Evolutionary conservation across 1,139 yeast species (phyloP).

Genomic region (Candida albicans): DNA sequence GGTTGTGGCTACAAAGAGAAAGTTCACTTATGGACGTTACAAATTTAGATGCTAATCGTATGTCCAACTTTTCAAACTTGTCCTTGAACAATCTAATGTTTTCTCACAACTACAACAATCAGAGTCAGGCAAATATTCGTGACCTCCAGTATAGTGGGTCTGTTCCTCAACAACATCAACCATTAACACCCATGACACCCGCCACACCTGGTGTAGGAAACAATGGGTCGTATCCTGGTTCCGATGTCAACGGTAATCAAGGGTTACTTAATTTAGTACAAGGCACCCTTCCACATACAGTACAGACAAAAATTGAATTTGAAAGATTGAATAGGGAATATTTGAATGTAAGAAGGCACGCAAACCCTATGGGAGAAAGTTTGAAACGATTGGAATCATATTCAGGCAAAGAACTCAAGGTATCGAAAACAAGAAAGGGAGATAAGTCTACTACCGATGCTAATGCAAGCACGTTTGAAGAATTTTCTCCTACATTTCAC

Average conservation of each 20-base stretch:
- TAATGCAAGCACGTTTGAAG: conserved; percentile 35
- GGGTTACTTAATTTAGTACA: conserved; percentile 37
- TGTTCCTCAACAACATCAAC: background rate
- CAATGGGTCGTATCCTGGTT: background rate
- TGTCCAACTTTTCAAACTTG: conserved; percentile 42
- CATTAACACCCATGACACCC: conserved; percentile 8
- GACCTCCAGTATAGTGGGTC: conserved; percentile 15
- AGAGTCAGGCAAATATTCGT: conserved; percentile 25
- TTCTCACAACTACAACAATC: conserved; percentile 30
- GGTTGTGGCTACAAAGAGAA: conserved; percentile 81
- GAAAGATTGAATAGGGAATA: conserved; percentile 77
- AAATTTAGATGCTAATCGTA: conserved; percentile 33
- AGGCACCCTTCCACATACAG: conserved; percentile 43
- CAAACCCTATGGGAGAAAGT: conserved; percentile 68
- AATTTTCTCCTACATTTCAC: conserved; percentile 33
- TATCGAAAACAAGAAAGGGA: conserved; percentile 21
- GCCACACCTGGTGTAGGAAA: conserved; percentile 5
- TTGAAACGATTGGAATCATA: conserved; percentile 45
- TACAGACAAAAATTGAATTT: conserved; percentile 70
- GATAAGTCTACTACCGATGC: conserved; percentile 10
- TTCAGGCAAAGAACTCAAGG: conserved; percentile 21
- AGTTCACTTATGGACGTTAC: conserved; percentile 62
- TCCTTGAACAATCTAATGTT: conserved; percentile 52
- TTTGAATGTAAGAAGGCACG: conserved; percentile 64
- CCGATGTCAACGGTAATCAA: conserved; percentile 1